phyloP scores from a whole-genome alignment of 495 filamentous ascomycete species.

The Mytilinidion resinicola region DNA sequence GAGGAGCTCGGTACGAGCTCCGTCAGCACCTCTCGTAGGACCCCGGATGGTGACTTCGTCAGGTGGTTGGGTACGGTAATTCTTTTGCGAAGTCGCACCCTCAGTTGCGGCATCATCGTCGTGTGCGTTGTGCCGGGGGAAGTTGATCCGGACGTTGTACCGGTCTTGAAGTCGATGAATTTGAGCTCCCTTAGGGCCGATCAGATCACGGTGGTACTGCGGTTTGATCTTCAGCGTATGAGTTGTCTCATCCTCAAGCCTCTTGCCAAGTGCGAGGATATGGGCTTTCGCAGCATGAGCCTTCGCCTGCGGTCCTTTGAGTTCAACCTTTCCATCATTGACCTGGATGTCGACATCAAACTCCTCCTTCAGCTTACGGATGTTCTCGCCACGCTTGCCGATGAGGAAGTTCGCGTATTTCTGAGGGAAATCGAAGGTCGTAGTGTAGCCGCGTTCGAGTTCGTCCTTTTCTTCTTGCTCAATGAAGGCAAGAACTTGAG shows the following conservation, averaged over 20 bases:
- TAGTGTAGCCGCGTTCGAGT: constrained; percentile 76
- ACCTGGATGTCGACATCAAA: constrained; percentile 97
- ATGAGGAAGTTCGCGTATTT: constrained; percentile 92
- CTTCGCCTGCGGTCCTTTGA: constrained; percentile 69
- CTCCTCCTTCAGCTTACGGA: constrained; percentile 90
- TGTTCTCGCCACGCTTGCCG: constrained; percentile 84
- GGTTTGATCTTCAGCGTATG: constrained; percentile 81
- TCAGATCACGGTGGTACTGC: constrained; percentile 74
- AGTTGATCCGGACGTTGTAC: constrained; percentile 89
- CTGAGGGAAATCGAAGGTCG: constrained; percentile 85
- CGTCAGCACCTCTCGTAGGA: constrained; percentile 83
- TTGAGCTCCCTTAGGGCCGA: constrained; percentile 58
- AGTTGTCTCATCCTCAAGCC: constrained; percentile 80
- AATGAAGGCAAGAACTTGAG: constrained; percentile 68
- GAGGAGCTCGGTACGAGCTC: constrained; percentile 81
- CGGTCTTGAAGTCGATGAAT: constrained; percentile 69
- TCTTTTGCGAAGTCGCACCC: constrained; percentile 48
- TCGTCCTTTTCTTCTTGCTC: constrained; percentile 80
- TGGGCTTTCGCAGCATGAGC: constrained; percentile 74
- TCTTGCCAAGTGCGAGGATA: constrained; percentile 67
- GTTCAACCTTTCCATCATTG: constrained; percentile 60
- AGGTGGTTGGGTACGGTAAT: constrained; percentile 60
- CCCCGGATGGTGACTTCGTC: constrained; percentile 91
- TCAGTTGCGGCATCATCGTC: constrained; percentile 74
- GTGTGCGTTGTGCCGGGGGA: constrained; percentile 59